Conservation (phyloP, 306 rosid species). For the Corylus heterophylla region DNA sequence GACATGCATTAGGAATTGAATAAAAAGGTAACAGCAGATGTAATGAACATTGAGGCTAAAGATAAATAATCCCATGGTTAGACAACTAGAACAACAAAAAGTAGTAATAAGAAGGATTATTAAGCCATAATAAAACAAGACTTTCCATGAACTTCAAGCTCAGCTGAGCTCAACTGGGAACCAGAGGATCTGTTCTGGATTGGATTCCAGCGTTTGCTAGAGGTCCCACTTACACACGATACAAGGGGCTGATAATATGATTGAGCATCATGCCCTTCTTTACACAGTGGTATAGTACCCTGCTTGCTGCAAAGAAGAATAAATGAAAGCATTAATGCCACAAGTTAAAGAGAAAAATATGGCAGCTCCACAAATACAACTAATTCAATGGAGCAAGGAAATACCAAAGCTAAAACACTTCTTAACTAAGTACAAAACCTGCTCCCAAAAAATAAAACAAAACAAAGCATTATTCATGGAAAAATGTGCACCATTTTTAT, state of each 20-base stretch:
- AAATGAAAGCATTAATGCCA: constrained; percentile 14
- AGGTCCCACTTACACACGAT: constrained; percentile 83
- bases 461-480: not conserved
- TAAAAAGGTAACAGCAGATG: constrained; percentile 10
- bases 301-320: constrained; percentile 55
- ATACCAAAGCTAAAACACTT: constrained; percentile 22
- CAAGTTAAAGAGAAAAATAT: constrained; percentile 10
- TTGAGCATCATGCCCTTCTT: constrained; percentile 54
- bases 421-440: not conserved
- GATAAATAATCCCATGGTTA: not conserved
- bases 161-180: constrained; percentile 57
- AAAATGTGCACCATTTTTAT: not conserved
- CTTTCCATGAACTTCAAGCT: constrained; percentile 94
- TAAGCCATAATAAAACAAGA: constrained; percentile 35
- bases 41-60: constrained; percentile 16
- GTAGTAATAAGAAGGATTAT: not conserved
- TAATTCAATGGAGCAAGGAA: constrained; percentile 34
- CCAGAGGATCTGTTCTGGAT: constrained; percentile 76
- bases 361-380: constrained; percentile 14
- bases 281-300: constrained; percentile 63
- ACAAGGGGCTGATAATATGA: constrained; percentile 78
- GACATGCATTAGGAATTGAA: constrained; percentile 11
- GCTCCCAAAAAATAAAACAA: not conserved
- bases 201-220: constrained; percentile 83
- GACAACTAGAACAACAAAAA: not conserved